A percentile compares a stretch with the other conserved stretches of the same genome.
phyloP scores from a whole-genome alignment of 257 asterid genomes.

The Solanum paucissectum region DNA sequence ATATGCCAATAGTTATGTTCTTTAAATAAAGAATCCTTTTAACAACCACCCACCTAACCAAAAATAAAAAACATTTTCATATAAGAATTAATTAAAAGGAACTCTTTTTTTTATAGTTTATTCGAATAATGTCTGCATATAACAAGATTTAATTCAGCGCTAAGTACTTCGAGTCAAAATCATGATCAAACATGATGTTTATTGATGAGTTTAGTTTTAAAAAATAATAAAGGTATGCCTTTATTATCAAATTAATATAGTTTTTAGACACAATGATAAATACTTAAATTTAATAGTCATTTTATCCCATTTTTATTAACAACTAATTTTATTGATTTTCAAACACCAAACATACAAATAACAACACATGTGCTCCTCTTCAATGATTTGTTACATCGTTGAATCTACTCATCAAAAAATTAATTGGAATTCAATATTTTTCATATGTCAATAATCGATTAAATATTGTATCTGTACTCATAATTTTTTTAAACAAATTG shows the following conservation, averaged over 20 bases:
- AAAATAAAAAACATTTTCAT: background rate
- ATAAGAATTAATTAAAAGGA: background rate
- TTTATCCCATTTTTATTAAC: background rate
- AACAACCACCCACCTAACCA: background rate
- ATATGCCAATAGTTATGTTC: background rate
- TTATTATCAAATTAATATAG: background rate
- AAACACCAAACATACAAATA: background rate
- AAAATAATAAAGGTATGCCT: background rate
- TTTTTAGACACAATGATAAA: background rate
- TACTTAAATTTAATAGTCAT: no score
- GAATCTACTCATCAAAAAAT: background rate
- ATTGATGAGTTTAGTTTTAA: background rate
- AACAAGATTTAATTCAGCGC: rapidly evolving
- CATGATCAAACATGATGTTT: background rate
- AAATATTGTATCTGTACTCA: no score
- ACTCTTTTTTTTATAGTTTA: background rate
- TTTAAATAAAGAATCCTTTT: background rate
- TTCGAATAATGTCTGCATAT: rapidly evolving
- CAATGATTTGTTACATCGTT: background rate
- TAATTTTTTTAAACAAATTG: background rate
- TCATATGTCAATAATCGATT: no score
- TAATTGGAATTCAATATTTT: background rate
- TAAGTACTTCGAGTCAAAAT: background rate
- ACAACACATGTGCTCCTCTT: background rate
- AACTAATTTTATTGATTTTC: background rate